Evolutionary conservation across 257 asterid species (phyloP).

Genomic region (Thymus quinquecostatus): DNA sequence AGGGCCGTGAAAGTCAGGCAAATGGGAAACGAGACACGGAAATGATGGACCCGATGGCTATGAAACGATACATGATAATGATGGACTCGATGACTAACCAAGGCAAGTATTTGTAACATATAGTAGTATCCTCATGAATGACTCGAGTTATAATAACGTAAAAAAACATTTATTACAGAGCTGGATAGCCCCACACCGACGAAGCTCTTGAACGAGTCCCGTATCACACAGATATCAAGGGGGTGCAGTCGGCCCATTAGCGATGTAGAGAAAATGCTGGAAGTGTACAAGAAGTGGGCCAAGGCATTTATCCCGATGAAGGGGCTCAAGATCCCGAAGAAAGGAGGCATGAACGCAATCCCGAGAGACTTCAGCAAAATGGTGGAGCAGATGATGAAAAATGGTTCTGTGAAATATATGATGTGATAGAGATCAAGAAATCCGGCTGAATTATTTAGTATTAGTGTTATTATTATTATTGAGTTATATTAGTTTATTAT

Average conservation of each 20-base stretch:
- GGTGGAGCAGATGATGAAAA: too few relatives aligned
- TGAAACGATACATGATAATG: slow-evolving; percentile 94
- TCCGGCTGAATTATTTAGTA: too few relatives aligned
- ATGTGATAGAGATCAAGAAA: too few relatives aligned
- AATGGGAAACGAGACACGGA: slow-evolving; percentile 23
- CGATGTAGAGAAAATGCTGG: slow-evolving; percentile 93
- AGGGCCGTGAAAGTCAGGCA: slow-evolving; percentile 82
- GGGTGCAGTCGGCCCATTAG: slow-evolving; percentile 78
- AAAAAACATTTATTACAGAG: slow-evolving; percentile 48
- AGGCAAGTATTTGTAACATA: slow-evolving; percentile 50
- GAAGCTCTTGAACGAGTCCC: slow-evolving; percentile 81
- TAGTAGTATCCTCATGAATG: background rate
- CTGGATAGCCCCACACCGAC: slow-evolving; percentile 80
- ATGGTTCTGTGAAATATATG: too few relatives aligned
- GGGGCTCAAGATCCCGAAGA: slow-evolving; percentile 96
- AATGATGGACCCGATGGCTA: background rate
- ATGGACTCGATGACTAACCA: slow-evolving; percentile 99
- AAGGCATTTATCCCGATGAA: slow-evolving; percentile 96
- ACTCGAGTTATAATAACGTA: too few relatives aligned
- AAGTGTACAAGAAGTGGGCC: slow-evolving; percentile 87
- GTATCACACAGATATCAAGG: slow-evolving; percentile 82
- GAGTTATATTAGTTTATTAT: too few relatives aligned
- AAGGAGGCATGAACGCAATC: slow-evolving; percentile 87
- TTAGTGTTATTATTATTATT: too few relatives aligned
- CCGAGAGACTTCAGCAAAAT: slow-evolving; percentile 64